Percentiles rank a stretch among this genome's conserved stretches.
Evolutionary conservation across 768 basidiomycete species (phyloP).

Genomic region (Lactarius vividus): DNA sequence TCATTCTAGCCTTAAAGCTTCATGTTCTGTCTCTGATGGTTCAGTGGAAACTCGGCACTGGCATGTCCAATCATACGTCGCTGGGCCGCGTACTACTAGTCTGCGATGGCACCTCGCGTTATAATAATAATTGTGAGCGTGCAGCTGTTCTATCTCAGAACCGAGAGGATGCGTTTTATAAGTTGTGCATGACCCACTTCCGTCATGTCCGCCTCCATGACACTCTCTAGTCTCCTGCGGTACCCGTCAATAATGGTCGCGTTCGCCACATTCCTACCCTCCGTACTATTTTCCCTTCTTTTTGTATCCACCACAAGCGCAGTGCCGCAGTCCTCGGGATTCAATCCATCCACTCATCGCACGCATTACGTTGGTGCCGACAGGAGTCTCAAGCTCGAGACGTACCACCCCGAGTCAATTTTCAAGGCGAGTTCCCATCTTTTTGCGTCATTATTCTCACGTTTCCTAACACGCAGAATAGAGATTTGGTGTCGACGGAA

Average conservation of each 20-base stretch:
- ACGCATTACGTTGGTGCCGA: conserved; percentile 27
- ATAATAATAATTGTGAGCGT: too few species aligned
- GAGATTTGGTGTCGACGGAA: conserved; percentile 31
- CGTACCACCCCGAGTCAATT: conserved; percentile 33
- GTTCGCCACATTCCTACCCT: conserved; percentile 28
- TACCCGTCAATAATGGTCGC: conserved; percentile 18
- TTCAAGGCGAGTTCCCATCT: conserved; percentile 28
- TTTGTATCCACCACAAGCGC: conserved; percentile 27
- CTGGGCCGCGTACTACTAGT: too few species aligned
- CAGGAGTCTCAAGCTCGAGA: conserved; percentile 25
- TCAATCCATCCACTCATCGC: conserved; percentile 30
- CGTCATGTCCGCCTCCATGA: neutral
- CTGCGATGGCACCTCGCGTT: too few species aligned
- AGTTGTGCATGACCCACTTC: neutral
- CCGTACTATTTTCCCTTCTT: conserved; percentile 29
- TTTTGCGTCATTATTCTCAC: neutral
- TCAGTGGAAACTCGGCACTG: too few species aligned
- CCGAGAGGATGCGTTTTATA: neutral
- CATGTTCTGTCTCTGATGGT: too few species aligned
- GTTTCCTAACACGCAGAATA: conserved; percentile 6
- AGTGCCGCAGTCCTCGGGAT: conserved; percentile 23
- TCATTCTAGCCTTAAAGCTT: too few species aligned
- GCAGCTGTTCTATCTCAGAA: too few species aligned
- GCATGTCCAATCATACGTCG: too few species aligned
- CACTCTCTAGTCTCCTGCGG: neutral